These are phyloP conservation scores for Laburnicola sp. DNA, from an alignment of 2,329 filamentous ascomycete species.

Conservation along the genomic window DNA sequence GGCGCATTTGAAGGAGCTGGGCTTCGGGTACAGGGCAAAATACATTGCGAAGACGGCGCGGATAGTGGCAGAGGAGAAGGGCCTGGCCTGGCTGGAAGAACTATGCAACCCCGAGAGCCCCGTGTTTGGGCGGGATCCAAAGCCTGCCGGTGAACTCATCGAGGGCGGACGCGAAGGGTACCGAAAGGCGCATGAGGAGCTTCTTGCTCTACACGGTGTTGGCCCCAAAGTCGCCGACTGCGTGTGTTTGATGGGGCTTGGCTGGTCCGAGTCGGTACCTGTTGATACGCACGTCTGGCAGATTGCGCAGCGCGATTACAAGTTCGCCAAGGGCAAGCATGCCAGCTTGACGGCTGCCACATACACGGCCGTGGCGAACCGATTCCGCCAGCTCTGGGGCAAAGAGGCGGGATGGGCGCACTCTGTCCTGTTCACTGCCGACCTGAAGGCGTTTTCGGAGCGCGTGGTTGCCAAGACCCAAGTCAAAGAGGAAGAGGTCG, in stretches of 20 bases:
- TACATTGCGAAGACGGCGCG: constrained; percentile 87
- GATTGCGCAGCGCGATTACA: constrained; percentile 95
- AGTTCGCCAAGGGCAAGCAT: constrained; percentile 78
- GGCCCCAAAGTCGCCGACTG: constrained; percentile 97
- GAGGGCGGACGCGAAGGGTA: constrained; percentile 66
- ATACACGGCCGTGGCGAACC: constrained; percentile 87
- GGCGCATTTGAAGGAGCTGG: constrained; percentile 74
- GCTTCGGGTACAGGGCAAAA: constrained; percentile 92
- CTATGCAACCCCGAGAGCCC: constrained; percentile 77
- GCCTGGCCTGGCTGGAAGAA: constrained; percentile 71
- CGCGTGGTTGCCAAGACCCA: constrained; percentile 56
- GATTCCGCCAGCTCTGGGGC: constrained; percentile 89
- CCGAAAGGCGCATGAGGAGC: constrained; percentile 74
- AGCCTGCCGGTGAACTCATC: constrained; percentile 52
- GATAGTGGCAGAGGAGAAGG: constrained; percentile 70
- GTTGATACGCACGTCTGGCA: constrained; percentile 99
- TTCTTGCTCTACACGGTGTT: constrained; percentile 81
- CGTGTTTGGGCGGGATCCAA: constrained; percentile 55
- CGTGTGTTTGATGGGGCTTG: constrained; percentile 92
- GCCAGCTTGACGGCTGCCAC: constrained; percentile 86
- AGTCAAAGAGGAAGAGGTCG: constrained; percentile 50
- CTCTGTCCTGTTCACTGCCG: constrained; percentile 92
- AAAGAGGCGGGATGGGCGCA: constrained; percentile 96
- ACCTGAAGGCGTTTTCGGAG: constrained; percentile 82
- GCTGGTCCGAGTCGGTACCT: constrained; percentile 93